Conservation (phyloP, 2,329 filamentous ascomycete genomes). For the Cladosporium sp. region DNA sequence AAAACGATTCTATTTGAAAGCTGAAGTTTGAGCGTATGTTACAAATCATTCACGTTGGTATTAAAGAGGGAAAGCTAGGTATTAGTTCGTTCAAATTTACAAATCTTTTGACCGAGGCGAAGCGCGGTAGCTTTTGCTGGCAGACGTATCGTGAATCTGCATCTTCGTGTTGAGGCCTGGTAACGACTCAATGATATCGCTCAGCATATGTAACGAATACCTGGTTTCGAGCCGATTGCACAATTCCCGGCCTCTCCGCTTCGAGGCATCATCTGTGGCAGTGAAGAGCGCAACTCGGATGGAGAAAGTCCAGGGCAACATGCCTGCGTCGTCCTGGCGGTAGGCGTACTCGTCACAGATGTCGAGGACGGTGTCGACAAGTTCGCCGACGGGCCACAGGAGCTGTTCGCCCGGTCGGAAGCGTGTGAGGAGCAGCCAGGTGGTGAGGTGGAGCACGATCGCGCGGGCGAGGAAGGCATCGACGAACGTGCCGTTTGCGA, state of each 20-base stretch:
- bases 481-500: not conserved
- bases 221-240: not conserved
- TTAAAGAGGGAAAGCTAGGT: no score
- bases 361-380: not conserved
- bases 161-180: not conserved
- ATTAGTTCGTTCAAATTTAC: no score
- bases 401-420: not conserved
- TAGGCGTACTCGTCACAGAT: conserved; percentile 2
- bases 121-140: no score
- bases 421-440: not conserved
- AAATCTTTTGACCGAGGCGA: no score
- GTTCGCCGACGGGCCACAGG: not conserved
- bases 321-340: not conserved
- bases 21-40: no score
- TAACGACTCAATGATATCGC: not conserved
- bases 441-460: not conserved
- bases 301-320: not conserved
- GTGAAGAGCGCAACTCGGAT: not conserved
- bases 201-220: not conserved
- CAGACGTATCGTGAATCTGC: no score
- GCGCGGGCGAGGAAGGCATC: not conserved
- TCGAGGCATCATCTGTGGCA: not conserved
- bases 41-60: no score
- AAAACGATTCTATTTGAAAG: no score
- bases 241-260: not conserved